Evolutionary conservation across 768 basidiomycete species (phyloP), one percentile per base, ranked within the genome.

Genomic region (Lactifluus rugatus): DNA sequence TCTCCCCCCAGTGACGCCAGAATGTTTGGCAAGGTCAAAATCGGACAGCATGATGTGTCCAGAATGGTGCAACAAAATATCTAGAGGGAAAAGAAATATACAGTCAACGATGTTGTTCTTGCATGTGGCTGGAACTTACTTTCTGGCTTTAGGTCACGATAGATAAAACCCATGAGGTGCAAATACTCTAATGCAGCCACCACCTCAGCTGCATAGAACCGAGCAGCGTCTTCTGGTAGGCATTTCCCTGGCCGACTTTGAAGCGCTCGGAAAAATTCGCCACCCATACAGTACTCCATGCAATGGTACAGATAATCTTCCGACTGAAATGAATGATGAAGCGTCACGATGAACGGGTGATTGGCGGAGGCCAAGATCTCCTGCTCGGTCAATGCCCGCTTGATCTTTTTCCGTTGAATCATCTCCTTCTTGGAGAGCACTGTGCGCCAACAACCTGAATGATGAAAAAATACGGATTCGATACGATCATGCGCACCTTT

Each of bases 31-130:
- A 34, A 99, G 81, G 75, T 99, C 96, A 72, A 99, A 99, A 73
- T 99, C 96, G 47, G 96, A 98, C 66, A 99, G 74, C 95, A 98
- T 97, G 67, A 99, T 97, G 73, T 99, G 96, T 17, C 96, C 96
- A 11, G 93, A 93, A 69, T 96, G 89, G 72, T 99, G 96, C 50
- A 99, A 77, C 17, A 99, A 78, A 68, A 99, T 99, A 71, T 99
- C 96, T 99, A 68, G 34, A 55, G 26, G 49, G 56, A 55, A 54
- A 48, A 57, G 60, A 55, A 62, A 37, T 42, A 58, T 49, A 62
- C 59, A 26, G 54, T 58, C 54, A 66, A 61, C 45, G 54, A 42
- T 62, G 42, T 56, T 26, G 46, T 44, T 23, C 56, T 10, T 28
- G 25, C n/a, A 28, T 36, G 53, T 44, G 54, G 41, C 37, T 37